phyloP scores from a whole-genome alignment of 495 filamentous ascomycete species.

The Glutinoglossum americanum region DNA sequence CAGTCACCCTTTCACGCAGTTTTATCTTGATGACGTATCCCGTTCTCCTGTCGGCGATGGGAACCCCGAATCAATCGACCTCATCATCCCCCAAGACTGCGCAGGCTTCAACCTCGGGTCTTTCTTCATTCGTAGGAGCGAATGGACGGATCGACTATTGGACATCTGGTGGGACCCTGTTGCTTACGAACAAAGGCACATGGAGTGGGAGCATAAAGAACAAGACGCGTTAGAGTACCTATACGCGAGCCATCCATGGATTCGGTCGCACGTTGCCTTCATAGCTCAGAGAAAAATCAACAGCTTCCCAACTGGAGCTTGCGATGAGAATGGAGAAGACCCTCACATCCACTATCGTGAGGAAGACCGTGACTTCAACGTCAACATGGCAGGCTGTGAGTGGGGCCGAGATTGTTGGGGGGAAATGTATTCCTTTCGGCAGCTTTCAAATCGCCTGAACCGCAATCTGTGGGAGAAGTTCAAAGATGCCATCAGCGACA shows the following conservation, averaged over 20 bases:
- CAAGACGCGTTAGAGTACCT: conserved; percentile 88
- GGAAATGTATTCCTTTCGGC: conserved; percentile 85
- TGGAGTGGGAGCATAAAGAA: conserved; percentile 98
- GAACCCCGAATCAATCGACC: conserved; percentile 50
- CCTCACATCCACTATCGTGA: conserved; percentile 66
- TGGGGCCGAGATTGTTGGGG: conserved; percentile 96
- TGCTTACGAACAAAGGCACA: conserved; percentile 94
- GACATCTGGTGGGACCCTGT: conserved; percentile 99
- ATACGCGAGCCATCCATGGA: conserved; percentile 81
- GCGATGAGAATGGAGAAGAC: conserved; percentile 55
- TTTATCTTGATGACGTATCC: conserved; percentile 52
- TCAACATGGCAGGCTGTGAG: conserved; percentile 97
- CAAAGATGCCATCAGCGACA: conserved; percentile 19
- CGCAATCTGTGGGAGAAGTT: conserved; percentile 54
- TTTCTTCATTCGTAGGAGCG: conserved; percentile 68
- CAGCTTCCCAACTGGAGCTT: conserved; percentile 79
- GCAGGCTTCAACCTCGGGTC: conserved; percentile 90
- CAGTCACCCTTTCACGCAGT: conserved; percentile 49
- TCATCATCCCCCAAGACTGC: conserved; percentile 87
- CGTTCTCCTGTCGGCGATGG: conserved; percentile 55
- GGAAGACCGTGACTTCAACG: conserved; percentile 74
- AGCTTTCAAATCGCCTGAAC: conserved; percentile 71
- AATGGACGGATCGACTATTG: conserved; percentile 79
- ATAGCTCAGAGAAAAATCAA: conserved; percentile 84
- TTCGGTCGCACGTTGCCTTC: conserved; percentile 73